Base-by-base conservation (phyloP, 2,329 filamentous ascomycete genomes). In the Neofusicoccum laricinum region DNA sequence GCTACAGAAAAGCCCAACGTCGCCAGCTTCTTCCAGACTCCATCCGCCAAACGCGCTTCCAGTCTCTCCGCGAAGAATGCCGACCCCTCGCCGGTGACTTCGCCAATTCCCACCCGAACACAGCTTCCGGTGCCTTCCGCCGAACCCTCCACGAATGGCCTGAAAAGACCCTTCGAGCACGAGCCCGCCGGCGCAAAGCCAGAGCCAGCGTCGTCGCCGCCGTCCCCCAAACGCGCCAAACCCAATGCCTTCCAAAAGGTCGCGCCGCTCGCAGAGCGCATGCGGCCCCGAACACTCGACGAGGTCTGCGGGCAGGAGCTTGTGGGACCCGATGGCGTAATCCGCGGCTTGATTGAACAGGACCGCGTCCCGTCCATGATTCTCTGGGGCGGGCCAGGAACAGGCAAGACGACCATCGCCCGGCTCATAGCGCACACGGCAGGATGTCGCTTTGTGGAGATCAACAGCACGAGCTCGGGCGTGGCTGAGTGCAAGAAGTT, bases 331-430 rank as follows among this genome's bases (percentile, higher is more conserved):
- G 81, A 87, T 36, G 95, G 95, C n/a, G 87, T 98, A 5, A 82
- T 99, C 48, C 88, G 94, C 3, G 88, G 89, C 34, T 84, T 98
- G 65, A 96, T 99, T 68, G 91, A 97, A 72, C 85, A 90, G 65
- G 89, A 95, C 71, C 86, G 90, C 4, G 88, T 98, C 36, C 94
- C 95, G 0, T 96, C 92, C 14, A 97, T 99, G 92, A 93, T 99
- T 45, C 82, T 99, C 14, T 99, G 95, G 91, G 91, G 91, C 36
- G 86, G 85, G 0, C 88, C 90, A 0, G 91, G 91, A 21, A 93
- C 90, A 0, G 91, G 91, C 67, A 95, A 95, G 81, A 95, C 91
- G 2, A 95, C 95, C 0, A 97, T 99, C 69, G 95, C 95, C 19
- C 84, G 95, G 4, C 91, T 96, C 55, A 92, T 99, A 66, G 92